phyloP scores from a whole-genome alignment of 345 rosid genomes.

The Citrus sp. region DNA sequence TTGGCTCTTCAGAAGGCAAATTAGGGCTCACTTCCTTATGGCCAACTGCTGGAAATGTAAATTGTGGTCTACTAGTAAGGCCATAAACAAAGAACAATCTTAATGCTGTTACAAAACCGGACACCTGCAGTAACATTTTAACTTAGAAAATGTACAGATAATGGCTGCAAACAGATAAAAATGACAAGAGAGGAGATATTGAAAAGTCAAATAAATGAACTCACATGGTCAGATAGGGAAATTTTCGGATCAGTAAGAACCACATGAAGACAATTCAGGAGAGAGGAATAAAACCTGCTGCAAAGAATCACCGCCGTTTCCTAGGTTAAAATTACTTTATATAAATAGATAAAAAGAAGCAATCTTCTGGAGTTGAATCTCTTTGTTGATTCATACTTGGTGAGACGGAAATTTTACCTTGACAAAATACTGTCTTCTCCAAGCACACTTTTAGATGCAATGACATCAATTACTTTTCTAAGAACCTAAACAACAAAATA shows the following conservation, averaged over 20 bases:
- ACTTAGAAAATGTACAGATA: conserved; percentile 10
- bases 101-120: conserved; percentile 73
- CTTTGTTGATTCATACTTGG: background rate
- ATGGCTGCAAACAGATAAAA: background rate
- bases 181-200: background rate
- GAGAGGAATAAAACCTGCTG: conserved; percentile 73
- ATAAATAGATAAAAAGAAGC: background rate
- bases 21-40: conserved; percentile 38
- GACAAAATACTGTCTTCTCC: conserved; percentile 63
- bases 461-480: conserved; percentile 76
- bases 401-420: conserved; percentile 36
- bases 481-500: conserved; percentile 46
- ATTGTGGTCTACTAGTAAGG: conserved; percentile 40
- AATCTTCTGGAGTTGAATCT: background rate
- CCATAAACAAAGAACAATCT: conserved; percentile 75
- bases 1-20: conserved; percentile 35
- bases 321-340: background rate
- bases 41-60: conserved; percentile 25
- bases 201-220: conserved; percentile 27
- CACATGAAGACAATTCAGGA: conserved; percentile 75
- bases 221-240: conserved; percentile 75
- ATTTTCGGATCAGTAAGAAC: conserved; percentile 64
- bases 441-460: conserved; percentile 54
- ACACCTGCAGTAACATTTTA: conserved; percentile 47
- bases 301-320: background rate